These are phyloP conservation scores for Serpula lacrymans DNA, from an alignment of 768 basidiomycete genomes.

Conservation along the genomic window DNA sequence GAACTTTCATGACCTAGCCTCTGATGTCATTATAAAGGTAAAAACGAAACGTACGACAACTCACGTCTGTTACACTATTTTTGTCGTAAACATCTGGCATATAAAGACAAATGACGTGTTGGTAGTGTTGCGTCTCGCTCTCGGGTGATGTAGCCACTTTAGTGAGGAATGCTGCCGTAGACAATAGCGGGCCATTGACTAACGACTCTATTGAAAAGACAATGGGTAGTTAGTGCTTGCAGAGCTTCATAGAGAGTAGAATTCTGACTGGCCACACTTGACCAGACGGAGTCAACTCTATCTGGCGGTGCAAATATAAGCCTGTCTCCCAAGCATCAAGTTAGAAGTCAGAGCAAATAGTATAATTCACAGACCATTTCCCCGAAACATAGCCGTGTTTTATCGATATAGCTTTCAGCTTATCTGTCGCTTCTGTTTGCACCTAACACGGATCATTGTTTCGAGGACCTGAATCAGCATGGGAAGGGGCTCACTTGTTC, in stretches of 20 bases:
- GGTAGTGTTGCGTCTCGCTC: constrained; percentile 43
- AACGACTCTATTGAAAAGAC: constrained; percentile 47
- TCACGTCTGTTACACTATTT: constrained; percentile 50
- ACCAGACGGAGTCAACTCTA: constrained; percentile 64
- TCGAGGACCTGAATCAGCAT: background rate
- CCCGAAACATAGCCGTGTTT: constrained; percentile 53
- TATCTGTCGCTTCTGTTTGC: constrained; percentile 55
- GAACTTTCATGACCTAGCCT: constrained; percentile 63
- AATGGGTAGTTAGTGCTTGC: constrained; percentile 1
- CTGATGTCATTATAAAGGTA: constrained; percentile 7
- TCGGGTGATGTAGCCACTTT: constrained; percentile 67
- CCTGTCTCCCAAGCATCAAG: constrained; percentile 37
- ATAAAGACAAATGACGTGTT: constrained; percentile 71
- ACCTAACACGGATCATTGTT: constrained; percentile 33
- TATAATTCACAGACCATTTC: constrained; percentile 53
- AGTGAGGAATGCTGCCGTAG: constrained; percentile 50
- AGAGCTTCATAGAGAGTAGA: background rate
- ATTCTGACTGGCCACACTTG: constrained; percentile 53
- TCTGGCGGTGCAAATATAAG: constrained; percentile 61
- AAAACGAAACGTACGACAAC: constrained; percentile 8
- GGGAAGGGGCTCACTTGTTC: constrained; percentile 47
- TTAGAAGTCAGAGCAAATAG: background rate
- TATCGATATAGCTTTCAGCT: constrained; percentile 57
- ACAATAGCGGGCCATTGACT: constrained; percentile 56
- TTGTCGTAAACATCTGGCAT: constrained; percentile 71